Evolutionary conservation across 352 stramenopile species (phyloP), one percentile per base, ranked within the genome.

Genomic region (Saprolegnia parasitica): DNA sequence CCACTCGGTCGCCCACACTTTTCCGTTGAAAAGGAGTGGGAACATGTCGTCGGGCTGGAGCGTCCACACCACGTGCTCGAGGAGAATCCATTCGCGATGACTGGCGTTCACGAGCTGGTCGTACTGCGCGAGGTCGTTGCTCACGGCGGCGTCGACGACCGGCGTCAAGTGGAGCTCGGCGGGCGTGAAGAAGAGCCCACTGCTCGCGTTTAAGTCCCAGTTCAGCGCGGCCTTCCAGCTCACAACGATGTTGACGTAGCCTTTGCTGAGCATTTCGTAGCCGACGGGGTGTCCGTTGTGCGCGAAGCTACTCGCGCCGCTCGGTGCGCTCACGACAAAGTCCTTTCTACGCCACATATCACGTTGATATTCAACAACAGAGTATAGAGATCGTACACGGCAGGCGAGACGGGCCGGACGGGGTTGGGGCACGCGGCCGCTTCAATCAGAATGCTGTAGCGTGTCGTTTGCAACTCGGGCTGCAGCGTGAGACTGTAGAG

Each of bases 31-130:
- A 4, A 70, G 45, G n/a, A 62, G 46, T 15, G 63, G 45, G 52
- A 70, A 70, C 54, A 70, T 70, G 16, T 70, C 63, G 11, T 70
- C 55, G n/a, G 63, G 63, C 49, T 70, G 46, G 6, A 70, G 37
- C 37, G 63, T 61, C 63, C 63, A 70, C 37, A 46, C 50, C 0
- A 70, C 26, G 54, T 70, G 63, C 54, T 70, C 63, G 35, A 70
- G 63, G 1, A 70, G 37, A 20, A 70, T 24, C 63, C 63, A 70
- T 13, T 70, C 46, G 42, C 63, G 63, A 39, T 70, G 63, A 1
- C 3, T 9, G 1, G 52, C 52, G 35, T 24, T 24, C 11, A 60
- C n/a, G 16, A 26, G 52, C 54, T 70, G 23, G 26, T 70, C 63
- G 39, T 70, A 70, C 24, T 70, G 46, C 40, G 55, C 29, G 26